Evolutionary conservation across 2,329 filamentous ascomycete genomes (phyloP), one percentile per base, ranked within the genome.

Genomic region (Apiospora saccharicola): DNA sequence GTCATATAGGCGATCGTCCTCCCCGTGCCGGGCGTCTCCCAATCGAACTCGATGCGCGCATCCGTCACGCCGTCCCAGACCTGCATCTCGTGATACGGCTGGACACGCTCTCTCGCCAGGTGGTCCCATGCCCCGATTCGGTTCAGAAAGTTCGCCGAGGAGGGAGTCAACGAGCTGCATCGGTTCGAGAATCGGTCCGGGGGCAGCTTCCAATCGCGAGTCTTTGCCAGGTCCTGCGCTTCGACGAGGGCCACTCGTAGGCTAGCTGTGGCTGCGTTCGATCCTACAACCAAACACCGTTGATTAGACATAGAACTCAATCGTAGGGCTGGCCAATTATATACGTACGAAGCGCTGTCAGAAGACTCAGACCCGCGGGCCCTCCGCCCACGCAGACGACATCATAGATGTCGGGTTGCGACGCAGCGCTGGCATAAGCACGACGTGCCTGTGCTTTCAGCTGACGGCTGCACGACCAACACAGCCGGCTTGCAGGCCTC

Each of bases 41-140:
- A 93, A 83, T 96, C 93, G 82, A 99, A 99, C 76, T 94, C 93
- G 80, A 99, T 96, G 77, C 92, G 90, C 47, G 95, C 94, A 73
- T 91, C 95, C 53, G 93, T 94, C 72, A 98, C 90, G 74, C 96
- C 97, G 81, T 99, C 96, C 96, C 97, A 99, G 44, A 98, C 96
- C 81, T 98, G 93, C 96, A 99, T 99, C 78, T 96, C 93, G 73
- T 97, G 92, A 82, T 98, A 99, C 0, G 91, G 89, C 84, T 98
- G 95, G 46, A 96, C 90, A 44, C 96, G 90, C 7, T 90, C 86
- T 57, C 87, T 84, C 76, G 93, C 88, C 73, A 98, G 85, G 79
- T 97, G 91, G 8, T 87, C 80, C 96, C 96, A 98, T 69, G 93
- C 95, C 47, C 96, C 96, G 73, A 97, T 96, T 5, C 88, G 86